Base-by-base conservation (phyloP, 768 basidiomycete genomes). In the Dendrothele bispora region DNA sequence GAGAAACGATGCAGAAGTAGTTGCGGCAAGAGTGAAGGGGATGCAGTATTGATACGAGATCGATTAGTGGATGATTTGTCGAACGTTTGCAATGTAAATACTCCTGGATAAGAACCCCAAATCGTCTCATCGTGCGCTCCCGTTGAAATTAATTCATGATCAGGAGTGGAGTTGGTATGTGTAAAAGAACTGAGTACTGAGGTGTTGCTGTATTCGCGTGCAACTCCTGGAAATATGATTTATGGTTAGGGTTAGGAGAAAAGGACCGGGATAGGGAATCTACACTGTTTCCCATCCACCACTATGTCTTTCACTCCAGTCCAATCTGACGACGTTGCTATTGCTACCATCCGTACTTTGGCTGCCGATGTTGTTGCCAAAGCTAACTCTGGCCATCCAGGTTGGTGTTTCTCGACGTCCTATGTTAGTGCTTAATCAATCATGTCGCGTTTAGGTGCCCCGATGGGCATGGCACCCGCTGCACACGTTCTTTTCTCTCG, bases 371-470 rank as follows among this genome's bases (percentile, higher is more conserved):
- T 84, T 56, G 88, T 90, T 39, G 83, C 69, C 55, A 89, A 91
- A 71, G 88, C 92, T 60, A 95, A 95, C 82, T 93, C 91, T 57
- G 93, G 93, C 49, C 93, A 95, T 68, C 93, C 91, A 52, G 91
- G 91, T 86, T 41, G 27, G 27, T 39, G 28, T 32, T 37, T 24
- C 46, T 40, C 44, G 27, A 49, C 28, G 28, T 48, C 36, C 41
- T 48, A 40, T 41, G 22, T 7, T 17, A 30, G 22, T 7, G 39
- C 44, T 36, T 35, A 35, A 32, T 49, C 47, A 49, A 37, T 42
- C 39, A 46, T 61, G 40, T 44, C 24, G 27, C 49, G 53, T 59
- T 36, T 56, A 88, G 91, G 91, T 67, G 94, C 94, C 34, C 93
- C 93, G 22, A 87, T 95, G 91, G 93, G 91, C 56, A 82, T 94